phyloP scores from a whole-genome alignment of 129 eudicot genomes.

The Sambucus nigra region DNA sequence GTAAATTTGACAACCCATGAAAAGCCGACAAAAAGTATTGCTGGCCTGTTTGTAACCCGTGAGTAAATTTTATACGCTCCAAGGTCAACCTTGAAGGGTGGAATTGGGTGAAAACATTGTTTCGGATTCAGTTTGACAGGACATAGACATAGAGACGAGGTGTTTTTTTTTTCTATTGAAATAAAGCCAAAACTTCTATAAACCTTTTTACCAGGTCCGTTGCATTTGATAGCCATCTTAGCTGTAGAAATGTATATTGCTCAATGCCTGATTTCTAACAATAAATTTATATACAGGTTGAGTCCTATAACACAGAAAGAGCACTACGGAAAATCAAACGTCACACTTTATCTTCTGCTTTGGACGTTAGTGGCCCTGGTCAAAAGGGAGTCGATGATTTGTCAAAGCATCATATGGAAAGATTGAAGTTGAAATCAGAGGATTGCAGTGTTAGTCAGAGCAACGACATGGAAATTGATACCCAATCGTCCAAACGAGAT shows the following conservation, averaged over 20 bases:
- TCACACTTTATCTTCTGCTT: slow-evolving; percentile 34
- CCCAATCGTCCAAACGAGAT: slow-evolving; percentile 20
- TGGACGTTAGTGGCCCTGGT: slow-evolving; percentile 20
- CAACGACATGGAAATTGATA: slow-evolving; percentile 33
- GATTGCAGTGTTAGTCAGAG: slow-evolving; percentile 19
- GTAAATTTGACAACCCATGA: too few species aligned
- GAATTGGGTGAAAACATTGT: too few species aligned
- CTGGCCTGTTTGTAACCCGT: background rate
- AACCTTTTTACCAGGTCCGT: background rate
- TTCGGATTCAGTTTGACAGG: too few species aligned
- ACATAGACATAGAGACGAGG: too few species aligned
- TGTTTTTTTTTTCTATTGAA: background rate
- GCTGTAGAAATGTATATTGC: background rate
- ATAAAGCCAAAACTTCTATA: background rate
- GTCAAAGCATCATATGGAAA: slow-evolving; percentile 29
- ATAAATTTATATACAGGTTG: slow-evolving; percentile 57
- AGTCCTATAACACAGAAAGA: slow-evolving; percentile 52
- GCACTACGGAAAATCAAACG: slow-evolving; percentile 57
- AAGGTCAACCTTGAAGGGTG: background rate
- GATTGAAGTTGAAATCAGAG: slow-evolving; percentile 22
- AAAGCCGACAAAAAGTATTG: too few species aligned
- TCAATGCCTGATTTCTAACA: background rate
- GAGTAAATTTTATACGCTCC: too few species aligned
- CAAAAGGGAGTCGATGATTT: slow-evolving; percentile 18
- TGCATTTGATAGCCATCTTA: background rate